A percentile compares a stretch with the other conserved stretches of the same genome.
phyloP scores from a whole-genome alignment of 2,329 filamentous ascomycete species.

The Neurospora sp. region DNA sequence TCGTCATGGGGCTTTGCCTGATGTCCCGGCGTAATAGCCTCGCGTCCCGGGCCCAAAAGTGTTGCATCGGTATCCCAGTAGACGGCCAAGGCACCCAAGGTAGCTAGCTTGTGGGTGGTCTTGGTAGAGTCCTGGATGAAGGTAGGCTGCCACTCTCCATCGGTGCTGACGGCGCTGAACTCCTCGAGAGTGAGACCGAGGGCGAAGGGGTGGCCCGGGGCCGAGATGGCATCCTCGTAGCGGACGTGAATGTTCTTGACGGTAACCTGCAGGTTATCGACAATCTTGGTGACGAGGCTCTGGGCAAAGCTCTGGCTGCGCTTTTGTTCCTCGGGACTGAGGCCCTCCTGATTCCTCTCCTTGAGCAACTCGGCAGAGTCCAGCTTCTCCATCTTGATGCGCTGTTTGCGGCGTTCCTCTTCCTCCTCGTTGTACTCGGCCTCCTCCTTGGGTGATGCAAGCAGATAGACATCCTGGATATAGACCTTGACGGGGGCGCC shows the following conservation, averaged over 20 bases:
- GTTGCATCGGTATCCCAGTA: constrained; percentile 97
- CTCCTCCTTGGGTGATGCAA: constrained; percentile 93
- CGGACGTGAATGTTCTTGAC: constrained; percentile 98
- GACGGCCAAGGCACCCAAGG: constrained; percentile 76
- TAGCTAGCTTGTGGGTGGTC: constrained; percentile 89
- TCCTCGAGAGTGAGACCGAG: constrained; percentile 87
- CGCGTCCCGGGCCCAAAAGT: constrained; percentile 72
- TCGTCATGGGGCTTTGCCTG: constrained; percentile 62
- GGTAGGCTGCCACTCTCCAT: constrained; percentile 88
- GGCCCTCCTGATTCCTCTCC: constrained; percentile 82
- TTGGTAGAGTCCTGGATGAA: constrained; percentile 83
- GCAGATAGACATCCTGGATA: constrained; percentile 92
- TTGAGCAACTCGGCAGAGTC: constrained; percentile 93
- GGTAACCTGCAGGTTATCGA: constrained; percentile 95
- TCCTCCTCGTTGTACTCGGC: constrained; percentile 88
- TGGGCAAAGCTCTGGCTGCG: constrained; percentile 97
- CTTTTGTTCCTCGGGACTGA: constrained; percentile 91
- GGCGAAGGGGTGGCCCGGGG: constrained; percentile 89
- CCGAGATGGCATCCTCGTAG: constrained; percentile 95
- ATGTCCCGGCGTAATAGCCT: constrained; percentile 49
- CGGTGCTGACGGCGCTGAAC: constrained; percentile 93
- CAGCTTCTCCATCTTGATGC: constrained; percentile 98
- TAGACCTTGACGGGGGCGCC: constrained; percentile 90
- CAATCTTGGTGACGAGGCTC: constrained; percentile 89
- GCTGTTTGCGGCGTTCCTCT: constrained; percentile 74